phyloP scores from a whole-genome alignment of 139 green algal genomes.

The Chlamydomonas sphaeroides region DNA sequence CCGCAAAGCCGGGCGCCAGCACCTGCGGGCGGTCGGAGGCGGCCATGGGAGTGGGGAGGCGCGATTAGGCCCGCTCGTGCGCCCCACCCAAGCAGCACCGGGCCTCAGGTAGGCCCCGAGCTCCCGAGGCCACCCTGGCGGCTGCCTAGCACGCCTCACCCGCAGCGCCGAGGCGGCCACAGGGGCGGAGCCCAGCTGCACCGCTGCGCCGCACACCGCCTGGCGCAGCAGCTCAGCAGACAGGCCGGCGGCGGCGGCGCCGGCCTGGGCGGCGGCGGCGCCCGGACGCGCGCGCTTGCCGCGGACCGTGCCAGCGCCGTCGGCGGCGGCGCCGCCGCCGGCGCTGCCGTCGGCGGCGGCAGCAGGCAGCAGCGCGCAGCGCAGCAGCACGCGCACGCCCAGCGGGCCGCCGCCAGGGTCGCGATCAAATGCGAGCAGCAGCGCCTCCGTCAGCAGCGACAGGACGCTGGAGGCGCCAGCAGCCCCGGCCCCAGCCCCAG shows the following conservation, averaged over 20 bases:
- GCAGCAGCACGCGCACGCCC: background rate
- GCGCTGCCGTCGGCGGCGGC: background rate
- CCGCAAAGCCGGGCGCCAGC: background rate
- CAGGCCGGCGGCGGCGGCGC: background rate
- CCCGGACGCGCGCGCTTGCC: background rate
- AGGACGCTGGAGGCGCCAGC: background rate
- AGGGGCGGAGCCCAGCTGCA: background rate
- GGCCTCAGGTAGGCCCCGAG: too few relatives aligned
- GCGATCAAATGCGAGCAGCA: background rate
- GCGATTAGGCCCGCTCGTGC: background rate
- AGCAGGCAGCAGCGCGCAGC: background rate
- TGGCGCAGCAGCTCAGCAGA: slow-evolving; percentile 2
- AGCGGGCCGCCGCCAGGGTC: background rate
- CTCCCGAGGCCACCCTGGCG: too few relatives aligned
- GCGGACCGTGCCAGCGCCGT: background rate
- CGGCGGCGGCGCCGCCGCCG: background rate
- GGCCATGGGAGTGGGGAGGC: background rate
- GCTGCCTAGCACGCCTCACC: background rate
- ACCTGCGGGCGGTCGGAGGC: background rate
- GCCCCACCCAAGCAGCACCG: background rate
- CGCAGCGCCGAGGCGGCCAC: slow-evolving; percentile 16
- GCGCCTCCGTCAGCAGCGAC: background rate
- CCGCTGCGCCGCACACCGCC: slow-evolving; percentile 2
- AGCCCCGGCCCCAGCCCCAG: background rate
- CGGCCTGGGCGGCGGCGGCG: background rate